phyloP scores from a whole-genome alignment of 1,284 basidiomycete species.

The Ceratobasidium theobromae region DNA sequence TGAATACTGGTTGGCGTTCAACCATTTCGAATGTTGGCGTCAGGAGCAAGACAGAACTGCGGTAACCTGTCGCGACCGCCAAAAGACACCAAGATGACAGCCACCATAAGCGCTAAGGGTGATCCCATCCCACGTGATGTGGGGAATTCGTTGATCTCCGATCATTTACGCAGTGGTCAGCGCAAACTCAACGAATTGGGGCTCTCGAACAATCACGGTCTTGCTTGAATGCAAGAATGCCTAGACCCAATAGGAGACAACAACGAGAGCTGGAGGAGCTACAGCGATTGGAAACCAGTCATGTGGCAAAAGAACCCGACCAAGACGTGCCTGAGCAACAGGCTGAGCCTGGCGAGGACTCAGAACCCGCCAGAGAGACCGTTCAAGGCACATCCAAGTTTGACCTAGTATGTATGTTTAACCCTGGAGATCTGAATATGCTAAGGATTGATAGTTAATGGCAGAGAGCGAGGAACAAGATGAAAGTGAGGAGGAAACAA shows the following conservation, averaged over 20 bases:
- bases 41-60: neutral
- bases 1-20: constrained; percentile 4
- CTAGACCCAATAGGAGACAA: constrained; percentile 72
- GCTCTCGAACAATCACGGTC: no score
- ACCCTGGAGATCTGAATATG: neutral
- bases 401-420: constrained; percentile 35
- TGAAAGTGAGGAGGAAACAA: constrained; percentile 49
- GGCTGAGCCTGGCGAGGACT: constrained; percentile 48
- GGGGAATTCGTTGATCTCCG: neutral
- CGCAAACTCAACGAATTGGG: constrained; percentile 12
- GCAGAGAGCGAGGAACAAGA: constrained; percentile 53
- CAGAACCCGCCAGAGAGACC: no score
- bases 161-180: neutral
- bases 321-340: constrained; percentile 38
- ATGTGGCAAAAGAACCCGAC: constrained; percentile 2
- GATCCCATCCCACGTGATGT: neutral
- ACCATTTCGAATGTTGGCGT: neutral
- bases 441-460: constrained; percentile 24
- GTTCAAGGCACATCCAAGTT: constrained; percentile 41
- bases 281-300: constrained; percentile 49
- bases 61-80: neutral
- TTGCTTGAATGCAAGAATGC: constrained; percentile 46
- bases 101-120: no score
- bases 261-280: constrained; percentile 82
- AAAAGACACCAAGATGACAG: neutral